Evolutionary conservation across 306 rosid genomes (phyloP).

Genomic region (Ochetophila trinervis): DNA sequence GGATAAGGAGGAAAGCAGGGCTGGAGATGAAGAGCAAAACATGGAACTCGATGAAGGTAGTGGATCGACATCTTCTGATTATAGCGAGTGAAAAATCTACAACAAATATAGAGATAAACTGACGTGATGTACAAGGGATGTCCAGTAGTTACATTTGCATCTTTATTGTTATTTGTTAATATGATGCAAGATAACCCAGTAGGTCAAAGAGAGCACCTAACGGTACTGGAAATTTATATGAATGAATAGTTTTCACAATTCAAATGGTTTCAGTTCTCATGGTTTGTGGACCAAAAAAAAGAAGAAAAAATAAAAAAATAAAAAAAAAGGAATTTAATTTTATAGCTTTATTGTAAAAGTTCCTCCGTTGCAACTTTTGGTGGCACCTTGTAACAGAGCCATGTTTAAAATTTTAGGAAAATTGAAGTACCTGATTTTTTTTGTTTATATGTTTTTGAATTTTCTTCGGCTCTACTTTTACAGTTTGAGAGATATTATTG

Average conservation of each 20-base stretch:
- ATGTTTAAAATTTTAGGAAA: no score
- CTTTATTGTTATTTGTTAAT: not conserved
- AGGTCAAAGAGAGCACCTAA: not conserved
- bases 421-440: no score
- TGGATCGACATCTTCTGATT: conserved; percentile 41
- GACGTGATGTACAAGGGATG: not conserved
- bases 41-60: conserved; percentile 21
- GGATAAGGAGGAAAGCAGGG: conserved; percentile 27
- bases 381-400: no score
- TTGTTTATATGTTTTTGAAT: no score
- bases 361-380: no score
- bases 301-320: no score
- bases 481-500: no score
- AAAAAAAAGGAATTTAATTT: not conserved
- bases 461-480: no score
- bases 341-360: not conserved
- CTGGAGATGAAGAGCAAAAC: conserved; percentile 29
- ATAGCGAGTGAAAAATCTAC: conserved; percentile 29
- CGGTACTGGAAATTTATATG: not conserved
- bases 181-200: not conserved
- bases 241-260: not conserved
- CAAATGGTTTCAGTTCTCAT: not conserved
- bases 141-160: not conserved
- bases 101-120: not conserved
- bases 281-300: no score